These are phyloP conservation scores for Proliferodiscus dingleyae DNA, from an alignment of 2,329 filamentous ascomycete genomes.

Conservation along the genomic window DNA sequence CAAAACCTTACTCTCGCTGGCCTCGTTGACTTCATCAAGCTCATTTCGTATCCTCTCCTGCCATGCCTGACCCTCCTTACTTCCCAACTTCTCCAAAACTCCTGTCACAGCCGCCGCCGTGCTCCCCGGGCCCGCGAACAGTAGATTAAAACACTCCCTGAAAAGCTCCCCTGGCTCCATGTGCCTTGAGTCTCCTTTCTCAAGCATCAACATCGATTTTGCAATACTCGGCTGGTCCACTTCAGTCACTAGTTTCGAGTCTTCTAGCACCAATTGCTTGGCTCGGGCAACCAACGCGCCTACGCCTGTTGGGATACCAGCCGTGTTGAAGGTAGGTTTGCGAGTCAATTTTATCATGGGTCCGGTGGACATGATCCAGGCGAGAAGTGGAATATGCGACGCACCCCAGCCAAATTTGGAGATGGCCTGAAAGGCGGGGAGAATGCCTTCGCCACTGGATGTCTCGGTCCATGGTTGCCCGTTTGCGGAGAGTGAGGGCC, in stretches of 20 bases:
- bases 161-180: constrained; percentile 3
- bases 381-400: constrained; percentile 1
- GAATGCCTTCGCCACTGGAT: not conserved
- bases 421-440: not conserved
- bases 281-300: not conserved
- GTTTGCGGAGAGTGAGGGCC: not conserved
- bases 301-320: not conserved
- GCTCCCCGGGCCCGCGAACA: constrained; percentile 5
- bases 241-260: not conserved
- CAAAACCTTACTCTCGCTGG: not conserved
- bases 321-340: constrained; percentile 1
- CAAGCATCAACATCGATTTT: not conserved
- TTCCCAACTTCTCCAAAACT: not conserved
- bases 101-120: constrained; percentile 5
- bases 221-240: constrained; percentile 2
- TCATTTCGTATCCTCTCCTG: not conserved
- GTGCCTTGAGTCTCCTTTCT: not conserved
- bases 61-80: not conserved
- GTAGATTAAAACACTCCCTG: constrained; percentile 3
- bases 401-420: not conserved
- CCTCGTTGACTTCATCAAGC: not conserved
- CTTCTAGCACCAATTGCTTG: not conserved
- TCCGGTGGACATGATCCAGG: not conserved
- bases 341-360: not conserved
- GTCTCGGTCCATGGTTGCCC: not conserved